Evolutionary conservation across 106 monocot species (phyloP).

Genomic region (Dendrobium catenatum): DNA sequence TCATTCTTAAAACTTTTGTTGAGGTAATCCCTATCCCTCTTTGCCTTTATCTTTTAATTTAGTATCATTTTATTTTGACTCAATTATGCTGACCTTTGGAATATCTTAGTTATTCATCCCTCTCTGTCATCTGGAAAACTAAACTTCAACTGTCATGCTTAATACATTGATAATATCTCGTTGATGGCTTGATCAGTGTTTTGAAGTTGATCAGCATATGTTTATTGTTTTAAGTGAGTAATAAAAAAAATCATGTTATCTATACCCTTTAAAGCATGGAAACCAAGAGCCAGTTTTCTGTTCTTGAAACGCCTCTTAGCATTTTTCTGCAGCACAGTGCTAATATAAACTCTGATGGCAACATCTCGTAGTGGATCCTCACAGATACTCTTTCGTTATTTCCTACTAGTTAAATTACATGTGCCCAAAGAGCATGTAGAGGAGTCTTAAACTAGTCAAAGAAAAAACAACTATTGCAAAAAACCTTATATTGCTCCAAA

Average conservation of each 20-base stretch:
- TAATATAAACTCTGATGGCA: background rate
- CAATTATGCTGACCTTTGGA: background rate
- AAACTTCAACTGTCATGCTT: background rate
- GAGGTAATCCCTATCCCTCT: conserved; percentile 35
- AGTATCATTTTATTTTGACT: background rate
- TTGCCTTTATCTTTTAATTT: background rate
- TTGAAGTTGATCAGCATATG: background rate
- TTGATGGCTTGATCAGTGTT: background rate
- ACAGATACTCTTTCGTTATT: background rate
- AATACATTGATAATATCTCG: background rate
- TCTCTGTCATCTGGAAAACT: background rate
- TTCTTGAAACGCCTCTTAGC: too few species aligned
- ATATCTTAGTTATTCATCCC: background rate
- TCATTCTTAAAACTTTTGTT: conserved; percentile 81
- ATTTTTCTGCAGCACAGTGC: too few species aligned
- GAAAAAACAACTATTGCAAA: background rate
- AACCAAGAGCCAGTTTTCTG: too few species aligned
- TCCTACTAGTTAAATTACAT: background rate
- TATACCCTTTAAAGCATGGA: too few species aligned
- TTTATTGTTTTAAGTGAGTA: background rate
- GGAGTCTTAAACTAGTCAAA: background rate
- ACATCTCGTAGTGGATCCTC: background rate
- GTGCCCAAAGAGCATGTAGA: background rate
- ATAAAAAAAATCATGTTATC: background rate
- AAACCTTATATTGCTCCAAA: background rate